These are phyloP conservation scores for Pyricularia grisea DNA, from an alignment of 2,329 filamentous ascomycete species.

Conservation along the genomic window DNA sequence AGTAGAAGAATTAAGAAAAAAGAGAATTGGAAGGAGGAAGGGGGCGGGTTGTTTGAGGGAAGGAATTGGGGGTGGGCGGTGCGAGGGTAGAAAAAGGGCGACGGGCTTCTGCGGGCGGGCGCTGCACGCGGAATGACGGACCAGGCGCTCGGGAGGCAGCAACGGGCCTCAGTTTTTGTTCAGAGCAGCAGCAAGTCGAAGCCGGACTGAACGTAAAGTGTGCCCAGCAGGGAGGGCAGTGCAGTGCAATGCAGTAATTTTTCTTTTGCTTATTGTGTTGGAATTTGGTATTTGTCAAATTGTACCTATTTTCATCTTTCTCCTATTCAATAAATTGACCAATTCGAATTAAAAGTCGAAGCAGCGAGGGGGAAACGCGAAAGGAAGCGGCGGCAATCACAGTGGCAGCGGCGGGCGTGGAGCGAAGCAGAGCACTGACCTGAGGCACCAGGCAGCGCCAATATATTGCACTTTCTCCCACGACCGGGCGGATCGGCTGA, in stretches of 20 bases:
- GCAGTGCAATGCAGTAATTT: background rate
- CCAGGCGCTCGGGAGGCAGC: background rate
- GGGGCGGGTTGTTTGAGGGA: constrained; percentile 4
- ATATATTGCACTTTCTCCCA: background rate
- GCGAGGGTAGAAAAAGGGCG: constrained; percentile 3
- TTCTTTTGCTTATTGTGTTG: background rate
- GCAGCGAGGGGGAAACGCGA: background rate
- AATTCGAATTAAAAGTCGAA: background rate
- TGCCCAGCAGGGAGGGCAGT: background rate
- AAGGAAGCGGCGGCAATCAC: background rate
- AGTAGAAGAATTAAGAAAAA: constrained; percentile 6
- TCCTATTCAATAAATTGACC: background rate
- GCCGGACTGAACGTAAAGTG: background rate
- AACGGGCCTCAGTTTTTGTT: background rate
- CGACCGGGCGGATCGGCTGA: constrained; percentile 15
- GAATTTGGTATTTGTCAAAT: background rate
- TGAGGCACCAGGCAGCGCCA: constrained; percentile 1
- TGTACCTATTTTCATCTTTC: background rate
- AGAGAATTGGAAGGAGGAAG: constrained; percentile 2
- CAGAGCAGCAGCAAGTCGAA: background rate
- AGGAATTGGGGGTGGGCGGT: constrained; percentile 3
- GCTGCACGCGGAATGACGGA: background rate
- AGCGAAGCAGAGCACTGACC: constrained; percentile 6
- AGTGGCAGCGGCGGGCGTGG: constrained; percentile 1
- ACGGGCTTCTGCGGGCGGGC: background rate